Conservation (phyloP, 371 early-diverging fungal genomes). For the Mortierella sp. region DNA sequence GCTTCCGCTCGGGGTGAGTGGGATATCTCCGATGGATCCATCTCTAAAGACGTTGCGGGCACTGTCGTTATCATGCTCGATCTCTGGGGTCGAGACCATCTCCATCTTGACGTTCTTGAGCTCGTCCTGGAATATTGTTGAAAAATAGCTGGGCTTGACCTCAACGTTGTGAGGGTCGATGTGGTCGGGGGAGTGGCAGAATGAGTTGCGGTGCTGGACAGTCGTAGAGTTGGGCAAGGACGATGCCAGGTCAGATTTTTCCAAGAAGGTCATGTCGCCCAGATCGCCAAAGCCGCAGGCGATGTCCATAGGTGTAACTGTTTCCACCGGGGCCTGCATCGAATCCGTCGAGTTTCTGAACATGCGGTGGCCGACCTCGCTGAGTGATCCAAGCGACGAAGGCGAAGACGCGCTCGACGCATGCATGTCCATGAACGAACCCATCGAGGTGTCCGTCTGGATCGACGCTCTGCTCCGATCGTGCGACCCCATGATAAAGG, state of each 20-base stretch:
- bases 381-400: slow-evolving; percentile 46
- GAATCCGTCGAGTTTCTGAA: slow-evolving; percentile 47
- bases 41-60: slow-evolving; percentile 28
- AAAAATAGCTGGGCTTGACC: slow-evolving; percentile 50
- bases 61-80: slow-evolving; percentile 32
- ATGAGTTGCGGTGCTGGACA: slow-evolving; percentile 28
- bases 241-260: slow-evolving; percentile 29
- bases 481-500: slow-evolving; percentile 48
- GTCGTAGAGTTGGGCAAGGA: slow-evolving; percentile 11
- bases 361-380: slow-evolving; percentile 44
- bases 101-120: slow-evolving; percentile 48
- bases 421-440: slow-evolving; percentile 56
- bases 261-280: slow-evolving; percentile 35
- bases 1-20: slow-evolving; percentile 18
- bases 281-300: slow-evolving; percentile 39
- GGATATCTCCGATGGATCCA: slow-evolving; percentile 12
- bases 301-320: slow-evolving; percentile 54
- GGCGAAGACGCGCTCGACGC: slow-evolving; percentile 51
- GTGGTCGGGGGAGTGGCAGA: slow-evolving; percentile 55
- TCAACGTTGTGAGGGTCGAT: slow-evolving; percentile 56
- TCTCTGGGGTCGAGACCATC: slow-evolving; percentile 36
- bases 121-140: slow-evolving; percentile 38
- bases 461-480: slow-evolving; percentile 55
- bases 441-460: slow-evolving; percentile 50
- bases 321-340: slow-evolving; percentile 42